Conservation (phyloP, 306 rosid genomes). For the Glycyrrhiza uralensis region DNA sequence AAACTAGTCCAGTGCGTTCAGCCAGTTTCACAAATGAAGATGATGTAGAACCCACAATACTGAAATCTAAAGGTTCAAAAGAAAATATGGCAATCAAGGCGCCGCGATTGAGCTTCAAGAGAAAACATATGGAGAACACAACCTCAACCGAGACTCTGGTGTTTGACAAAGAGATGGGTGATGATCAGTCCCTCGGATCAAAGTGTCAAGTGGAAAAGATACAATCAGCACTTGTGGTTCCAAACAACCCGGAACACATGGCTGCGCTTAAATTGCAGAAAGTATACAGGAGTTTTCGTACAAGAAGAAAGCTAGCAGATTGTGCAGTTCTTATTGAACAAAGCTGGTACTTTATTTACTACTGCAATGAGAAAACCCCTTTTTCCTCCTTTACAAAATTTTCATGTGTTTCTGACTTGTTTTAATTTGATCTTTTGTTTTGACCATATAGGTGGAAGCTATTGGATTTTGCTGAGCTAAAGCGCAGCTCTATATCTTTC, state of each 20-base stretch:
- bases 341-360: slow-evolving; percentile 53
- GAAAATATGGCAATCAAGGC: slow-evolving; percentile 57
- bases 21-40: too few relatives aligned
- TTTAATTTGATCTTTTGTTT: background rate
- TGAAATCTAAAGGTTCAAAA: slow-evolving; percentile 43
- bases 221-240: slow-evolving; percentile 34
- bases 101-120: slow-evolving; percentile 56
- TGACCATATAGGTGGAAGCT: slow-evolving; percentile 68
- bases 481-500: slow-evolving; percentile 71
- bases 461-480: slow-evolving; percentile 84
- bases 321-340: slow-evolving; percentile 83
- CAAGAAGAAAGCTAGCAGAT: slow-evolving; percentile 75
- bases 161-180: slow-evolving; percentile 33
- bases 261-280: slow-evolving; percentile 85
- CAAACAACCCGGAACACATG: slow-evolving; percentile 47
- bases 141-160: slow-evolving; percentile 27
- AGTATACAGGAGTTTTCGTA: slow-evolving; percentile 84
- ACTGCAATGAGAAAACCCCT: background rate
- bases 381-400: background rate
- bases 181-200: slow-evolving; percentile 26
- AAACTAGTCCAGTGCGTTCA: too few relatives aligned
- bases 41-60: slow-evolving; percentile 51
- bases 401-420: background rate
- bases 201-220: slow-evolving; percentile 31
- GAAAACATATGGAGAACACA: slow-evolving; percentile 41